Evolutionary conservation across 495 filamentous ascomycete genomes (phyloP).

Genomic region (Parachaetomium inaequale): DNA sequence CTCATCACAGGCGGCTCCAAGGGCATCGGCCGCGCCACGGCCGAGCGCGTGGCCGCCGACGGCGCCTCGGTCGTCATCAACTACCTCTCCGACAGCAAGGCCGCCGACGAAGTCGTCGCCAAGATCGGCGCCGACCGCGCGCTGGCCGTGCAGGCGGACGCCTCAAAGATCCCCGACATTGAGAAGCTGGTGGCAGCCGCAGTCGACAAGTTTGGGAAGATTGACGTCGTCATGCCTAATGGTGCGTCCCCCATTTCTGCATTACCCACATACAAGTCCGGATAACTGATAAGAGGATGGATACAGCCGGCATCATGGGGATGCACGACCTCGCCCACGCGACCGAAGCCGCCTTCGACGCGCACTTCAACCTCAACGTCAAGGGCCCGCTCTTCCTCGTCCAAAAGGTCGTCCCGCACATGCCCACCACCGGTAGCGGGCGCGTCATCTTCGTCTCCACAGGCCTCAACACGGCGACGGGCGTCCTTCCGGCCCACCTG

Average conservation of each 20-base stretch:
- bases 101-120: conserved; percentile 55
- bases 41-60: conserved; percentile 50
- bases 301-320: conserved; percentile 52
- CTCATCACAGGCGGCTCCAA: conserved; percentile 65
- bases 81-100: conserved; percentile 50
- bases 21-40: conserved; percentile 62
- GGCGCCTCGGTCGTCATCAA: conserved; percentile 64
- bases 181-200: conserved; percentile 58
- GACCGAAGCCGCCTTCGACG: conserved; percentile 59
- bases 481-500: conserved; percentile 56
- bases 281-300: no score
- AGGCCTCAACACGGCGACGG: conserved; percentile 42
- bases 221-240: conserved; percentile 64
- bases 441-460: conserved; percentile 62
- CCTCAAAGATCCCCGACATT: conserved; percentile 56
- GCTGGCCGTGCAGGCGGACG: conserved; percentile 61
- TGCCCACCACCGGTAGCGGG: conserved; percentile 44
- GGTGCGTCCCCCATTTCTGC: neutral
- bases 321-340: conserved; percentile 54
- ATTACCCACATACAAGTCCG: neutral
- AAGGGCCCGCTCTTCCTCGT: conserved; percentile 65
- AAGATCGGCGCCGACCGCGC: conserved; percentile 51
- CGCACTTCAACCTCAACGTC: conserved; percentile 55
- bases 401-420: conserved; percentile 62
- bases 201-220: conserved; percentile 58